These are phyloP conservation scores for Eruca vesicaria DNA, from an alignment of 441 rosid species.

Conservation along the genomic window DNA sequence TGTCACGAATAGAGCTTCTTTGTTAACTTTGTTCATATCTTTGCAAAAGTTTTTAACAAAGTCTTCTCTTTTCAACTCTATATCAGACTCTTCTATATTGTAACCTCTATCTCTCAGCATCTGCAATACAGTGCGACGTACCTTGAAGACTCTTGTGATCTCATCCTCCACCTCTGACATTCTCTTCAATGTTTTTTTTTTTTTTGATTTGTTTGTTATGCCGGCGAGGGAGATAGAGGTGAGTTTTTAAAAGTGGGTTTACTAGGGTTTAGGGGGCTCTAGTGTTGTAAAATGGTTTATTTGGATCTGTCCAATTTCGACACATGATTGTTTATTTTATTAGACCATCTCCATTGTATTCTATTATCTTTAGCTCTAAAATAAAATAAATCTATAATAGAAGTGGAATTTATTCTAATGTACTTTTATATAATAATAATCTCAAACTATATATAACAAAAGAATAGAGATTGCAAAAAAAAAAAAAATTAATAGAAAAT, in stretches of 20 bases:
- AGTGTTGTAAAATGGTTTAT: not conserved
- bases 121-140: conserved; percentile 50
- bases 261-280: not conserved
- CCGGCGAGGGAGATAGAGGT: not conserved
- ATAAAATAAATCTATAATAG: too few relatives aligned
- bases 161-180: conserved; percentile 31
- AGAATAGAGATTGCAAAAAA: too few relatives aligned
- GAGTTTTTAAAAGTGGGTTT: not conserved
- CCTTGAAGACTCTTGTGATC: conserved; percentile 47
- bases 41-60: conserved; percentile 47
- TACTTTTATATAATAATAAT: too few relatives aligned
- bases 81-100: conserved; percentile 41
- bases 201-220: not conserved
- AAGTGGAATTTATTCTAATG: too few relatives aligned
- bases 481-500: too few relatives aligned
- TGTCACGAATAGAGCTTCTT: conserved; percentile 43
- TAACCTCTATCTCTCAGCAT: conserved; percentile 65
- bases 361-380: too few relatives aligned
- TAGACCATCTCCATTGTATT: too few relatives aligned
- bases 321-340: not conserved
- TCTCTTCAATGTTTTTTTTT: not conserved
- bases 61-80: conserved; percentile 43
- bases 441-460: too few relatives aligned
- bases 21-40: conserved; percentile 33
- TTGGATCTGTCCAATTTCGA: not conserved